Evolutionary conservation across 1,284 basidiomycete genomes (phyloP), one percentile per base, ranked within the genome.

Genomic region (Moniliophthora roreri): DNA sequence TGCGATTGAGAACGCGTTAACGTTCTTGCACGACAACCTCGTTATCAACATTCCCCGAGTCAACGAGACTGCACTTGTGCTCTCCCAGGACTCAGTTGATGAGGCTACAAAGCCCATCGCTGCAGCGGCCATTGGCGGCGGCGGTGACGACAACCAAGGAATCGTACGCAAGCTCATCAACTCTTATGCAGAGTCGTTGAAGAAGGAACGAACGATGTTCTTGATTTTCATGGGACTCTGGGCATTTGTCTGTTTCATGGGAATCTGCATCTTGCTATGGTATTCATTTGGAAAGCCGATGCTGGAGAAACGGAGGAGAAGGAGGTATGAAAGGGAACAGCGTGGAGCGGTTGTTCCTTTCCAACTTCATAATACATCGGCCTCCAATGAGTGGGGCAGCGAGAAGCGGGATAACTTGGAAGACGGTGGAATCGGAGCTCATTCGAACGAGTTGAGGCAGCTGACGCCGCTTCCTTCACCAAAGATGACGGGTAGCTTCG

Each of bases 21-120:
- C 93, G 0, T 98, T 96, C 82, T 77, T 98, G 56, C 89, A 95
- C 62, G 76, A 94, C 59, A 94, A 96, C 67, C 85, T 95, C 36
- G 75, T 84, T 44, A 78, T 97, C 58, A 74, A 90, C 59, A 80
- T 98, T 49, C 87, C 91, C 0, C 79, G 77, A 34, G 79, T 97
- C 37, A 86, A 90, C 52, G 72, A 86, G 46, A 80, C 81, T 53
- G 79, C 88, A 36, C 84, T 98, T 52, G 76, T 93, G 39, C 78
- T 98, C 44, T 90, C 88, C 0, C 82, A 82, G 7, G 67, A 71
- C 1, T 74, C 82, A 3, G 82, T 93, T 51, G 75, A 91, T 61
- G 89, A 93, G 63, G 84, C 88, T n/a, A 79, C 86, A 1, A 72
- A 75, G 48, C 92, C 93, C 7, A 89, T 95, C 59, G 84, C 90